Conservation (phyloP, 805 yeast species). For the Metschnikowia lachancei region DNA sequence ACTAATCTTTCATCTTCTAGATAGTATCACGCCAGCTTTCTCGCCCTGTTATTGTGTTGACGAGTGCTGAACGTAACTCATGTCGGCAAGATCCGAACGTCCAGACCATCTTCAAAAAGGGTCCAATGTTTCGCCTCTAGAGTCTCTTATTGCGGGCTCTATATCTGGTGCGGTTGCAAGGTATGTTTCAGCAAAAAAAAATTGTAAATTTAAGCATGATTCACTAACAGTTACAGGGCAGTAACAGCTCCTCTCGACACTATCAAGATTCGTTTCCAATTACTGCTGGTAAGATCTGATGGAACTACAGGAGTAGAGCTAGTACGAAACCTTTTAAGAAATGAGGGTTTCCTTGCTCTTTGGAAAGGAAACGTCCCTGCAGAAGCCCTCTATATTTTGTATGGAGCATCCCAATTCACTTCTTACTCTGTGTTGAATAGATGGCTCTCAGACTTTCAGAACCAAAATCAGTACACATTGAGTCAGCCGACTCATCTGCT, state of each 20-base stretch:
- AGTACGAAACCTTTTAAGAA: slow-evolving; percentile 41
- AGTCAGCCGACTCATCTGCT: slow-evolving; percentile 43
- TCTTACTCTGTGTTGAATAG: slow-evolving; percentile 58
- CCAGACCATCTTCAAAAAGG: slow-evolving; percentile 51
- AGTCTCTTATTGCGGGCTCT: slow-evolving; percentile 69
- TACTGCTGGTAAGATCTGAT: slow-evolving; percentile 37
- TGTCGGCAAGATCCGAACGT: slow-evolving; percentile 12
- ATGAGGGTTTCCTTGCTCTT: slow-evolving; percentile 73
- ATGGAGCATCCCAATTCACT: slow-evolving; percentile 84
- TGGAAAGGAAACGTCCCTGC: slow-evolving; percentile 99
- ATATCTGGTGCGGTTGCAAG: slow-evolving; percentile 38
- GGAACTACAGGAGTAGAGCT: slow-evolving; percentile 32
- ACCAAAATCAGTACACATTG: slow-evolving; percentile 22
- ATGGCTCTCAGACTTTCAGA: slow-evolving; percentile 33
- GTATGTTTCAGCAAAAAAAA: slow-evolving; percentile 25
- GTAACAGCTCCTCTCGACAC: slow-evolving; percentile 78
- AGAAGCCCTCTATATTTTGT: slow-evolving; percentile 74
- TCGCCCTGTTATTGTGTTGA: background rate
- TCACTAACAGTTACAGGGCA: slow-evolving; percentile 41
- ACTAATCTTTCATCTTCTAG: too few relatives aligned
- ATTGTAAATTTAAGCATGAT: background rate
- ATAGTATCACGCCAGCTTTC: background rate
- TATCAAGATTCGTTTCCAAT: slow-evolving; percentile 70
- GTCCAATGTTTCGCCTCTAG: slow-evolving; percentile 48
- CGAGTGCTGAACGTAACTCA: background rate